Evolutionary conservation across 2,329 filamentous ascomycete species (phyloP).

Genomic region (Stenocarpella maydis): DNA sequence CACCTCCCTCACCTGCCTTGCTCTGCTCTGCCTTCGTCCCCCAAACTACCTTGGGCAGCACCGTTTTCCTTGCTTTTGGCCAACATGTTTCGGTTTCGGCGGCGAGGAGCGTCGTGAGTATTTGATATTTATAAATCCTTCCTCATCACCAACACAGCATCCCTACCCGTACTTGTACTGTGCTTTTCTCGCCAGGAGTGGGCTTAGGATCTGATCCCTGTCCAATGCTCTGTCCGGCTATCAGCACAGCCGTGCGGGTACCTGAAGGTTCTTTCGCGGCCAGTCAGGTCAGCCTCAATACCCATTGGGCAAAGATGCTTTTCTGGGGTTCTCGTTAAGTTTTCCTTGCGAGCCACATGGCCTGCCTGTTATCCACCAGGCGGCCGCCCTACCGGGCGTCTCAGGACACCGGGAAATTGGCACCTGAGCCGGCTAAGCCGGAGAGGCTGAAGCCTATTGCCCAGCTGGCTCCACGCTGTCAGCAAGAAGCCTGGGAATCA

Average conservation of each 20-base stretch:
- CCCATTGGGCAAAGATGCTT: conserved; percentile 28
- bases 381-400: conserved; percentile 26
- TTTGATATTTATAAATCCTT: neutral
- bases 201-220: conserved; percentile 31
- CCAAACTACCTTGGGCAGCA: neutral
- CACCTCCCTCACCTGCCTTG: conserved; percentile 25
- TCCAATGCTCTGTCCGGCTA: conserved; percentile 14
- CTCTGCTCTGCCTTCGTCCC: conserved; percentile 25
- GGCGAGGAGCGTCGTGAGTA: conserved; percentile 32
- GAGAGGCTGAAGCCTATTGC: conserved; percentile 31
- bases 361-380: conserved; percentile 20
- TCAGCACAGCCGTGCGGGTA: conserved; percentile 35
- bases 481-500: conserved; percentile 8
- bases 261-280: conserved; percentile 25
- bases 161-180: neutral
- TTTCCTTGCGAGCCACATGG: conserved; percentile 33
- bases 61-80: conserved; percentile 13
- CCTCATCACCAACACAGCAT: neutral
- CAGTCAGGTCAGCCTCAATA: conserved; percentile 28
- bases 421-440: conserved; percentile 32
- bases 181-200: conserved; percentile 12
- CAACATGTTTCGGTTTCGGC: conserved; percentile 30
- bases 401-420: conserved; percentile 30
- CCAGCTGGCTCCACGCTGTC: conserved; percentile 32
- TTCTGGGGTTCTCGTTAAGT: conserved; percentile 20